Conservation (phyloP, 768 basidiomycete species). For the Rhodotorula diobovata region DNA sequence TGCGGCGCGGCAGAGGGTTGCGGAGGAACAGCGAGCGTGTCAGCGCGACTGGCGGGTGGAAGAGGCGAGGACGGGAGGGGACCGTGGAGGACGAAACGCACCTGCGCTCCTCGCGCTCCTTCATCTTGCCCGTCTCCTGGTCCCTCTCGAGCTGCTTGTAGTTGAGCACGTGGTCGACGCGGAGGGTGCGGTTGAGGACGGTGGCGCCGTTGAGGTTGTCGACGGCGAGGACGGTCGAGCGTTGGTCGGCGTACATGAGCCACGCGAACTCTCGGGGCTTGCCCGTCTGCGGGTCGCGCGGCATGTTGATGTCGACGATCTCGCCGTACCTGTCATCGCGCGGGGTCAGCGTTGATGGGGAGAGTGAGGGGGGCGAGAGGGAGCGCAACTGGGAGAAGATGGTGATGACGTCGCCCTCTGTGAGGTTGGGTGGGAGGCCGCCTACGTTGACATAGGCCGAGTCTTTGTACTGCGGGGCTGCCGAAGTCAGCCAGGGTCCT, state of each 20-base stretch:
- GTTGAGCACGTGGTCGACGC: slow-evolving; percentile 80
- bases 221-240: slow-evolving; percentile 89
- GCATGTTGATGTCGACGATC: slow-evolving; percentile 88
- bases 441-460: slow-evolving; percentile 94
- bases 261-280: slow-evolving; percentile 89
- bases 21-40: not conserved
- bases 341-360: not conserved
- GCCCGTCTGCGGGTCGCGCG: slow-evolving; percentile 86
- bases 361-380: not conserved
- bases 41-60: not conserved
- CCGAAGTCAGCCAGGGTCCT: not conserved
- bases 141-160: slow-evolving; percentile 81
- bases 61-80: not conserved
- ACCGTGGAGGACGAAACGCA: slow-evolving; percentile 50
- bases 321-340: slow-evolving; percentile 77
- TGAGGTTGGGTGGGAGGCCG: slow-evolving; percentile 78
- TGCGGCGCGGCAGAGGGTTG: too few species aligned
- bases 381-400: slow-evolving; percentile 83
- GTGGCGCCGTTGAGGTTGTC: slow-evolving; percentile 97
- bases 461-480: slow-evolving; percentile 51
- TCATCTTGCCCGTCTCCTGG: slow-evolving; percentile 75
- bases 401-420: slow-evolving; percentile 94
- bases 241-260: slow-evolving; percentile 98
- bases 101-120: slow-evolving; percentile 76
- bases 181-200: slow-evolving; percentile 75